phyloP scores from a whole-genome alignment of 179 eudicot species.

The Sideroxylon spinosum region DNA sequence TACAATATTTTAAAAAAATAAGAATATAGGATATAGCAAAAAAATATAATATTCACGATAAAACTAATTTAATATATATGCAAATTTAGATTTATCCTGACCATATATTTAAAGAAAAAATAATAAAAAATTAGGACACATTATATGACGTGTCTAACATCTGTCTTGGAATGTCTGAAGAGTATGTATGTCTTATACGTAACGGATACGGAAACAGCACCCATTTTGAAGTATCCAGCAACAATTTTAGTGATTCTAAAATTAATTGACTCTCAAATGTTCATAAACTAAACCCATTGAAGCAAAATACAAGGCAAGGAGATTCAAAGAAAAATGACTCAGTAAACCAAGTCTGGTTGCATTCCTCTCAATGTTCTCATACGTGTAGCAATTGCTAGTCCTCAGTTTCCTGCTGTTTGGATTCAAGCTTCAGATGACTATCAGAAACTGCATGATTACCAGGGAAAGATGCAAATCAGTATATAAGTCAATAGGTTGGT shows the following conservation, averaged over 20 bases:
- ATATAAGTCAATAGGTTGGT: background rate
- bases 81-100: too few relatives aligned
- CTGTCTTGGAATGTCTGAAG: too few relatives aligned
- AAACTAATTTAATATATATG: too few relatives aligned
- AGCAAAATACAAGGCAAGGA: background rate
- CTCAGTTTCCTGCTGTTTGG: background rate
- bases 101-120: too few relatives aligned
- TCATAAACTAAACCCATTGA: background rate
- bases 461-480: background rate
- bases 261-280: background rate
- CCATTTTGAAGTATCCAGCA: too few relatives aligned
- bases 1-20: too few relatives aligned
- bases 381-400: constrained; percentile 4
- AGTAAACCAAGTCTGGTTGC: background rate
- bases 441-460: background rate
- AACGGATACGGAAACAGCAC: too few relatives aligned
- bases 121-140: too few relatives aligned
- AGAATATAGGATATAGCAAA: too few relatives aligned
- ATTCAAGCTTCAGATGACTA: background rate
- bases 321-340: background rate
- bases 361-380: background rate
- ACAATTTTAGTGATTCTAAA: background rate
- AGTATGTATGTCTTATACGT: too few relatives aligned
- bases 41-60: too few relatives aligned
- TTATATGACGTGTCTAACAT: too few relatives aligned